phyloP scores from a whole-genome alignment of 306 rosid species.

The Sicyos edulis region DNA sequence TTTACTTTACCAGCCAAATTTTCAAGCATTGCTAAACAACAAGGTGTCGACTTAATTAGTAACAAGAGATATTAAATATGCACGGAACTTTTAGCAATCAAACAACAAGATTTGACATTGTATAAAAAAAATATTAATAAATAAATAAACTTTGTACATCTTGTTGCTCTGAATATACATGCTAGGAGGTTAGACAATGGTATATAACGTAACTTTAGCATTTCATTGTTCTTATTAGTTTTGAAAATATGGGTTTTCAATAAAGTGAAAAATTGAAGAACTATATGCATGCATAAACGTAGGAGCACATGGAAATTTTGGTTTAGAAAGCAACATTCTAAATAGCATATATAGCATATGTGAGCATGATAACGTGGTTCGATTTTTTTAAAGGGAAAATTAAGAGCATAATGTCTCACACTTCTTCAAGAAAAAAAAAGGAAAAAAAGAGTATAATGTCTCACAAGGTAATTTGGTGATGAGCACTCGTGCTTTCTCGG shows the following conservation, averaged over 20 bases:
- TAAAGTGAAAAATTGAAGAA: not conserved
- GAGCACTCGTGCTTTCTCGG: conserved; percentile 77
- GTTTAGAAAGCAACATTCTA: not conserved
- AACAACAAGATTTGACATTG: not conserved
- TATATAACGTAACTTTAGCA: not conserved
- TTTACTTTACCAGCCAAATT: conserved; percentile 65
- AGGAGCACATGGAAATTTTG: not conserved
- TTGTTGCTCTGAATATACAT: not conserved
- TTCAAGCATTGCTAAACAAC: conserved; percentile 53
- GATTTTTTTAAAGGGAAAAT: not conserved
- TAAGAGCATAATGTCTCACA: conserved; percentile 38
- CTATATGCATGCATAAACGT: not conserved
- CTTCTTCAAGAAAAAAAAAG: no score
- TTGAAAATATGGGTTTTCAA: not conserved
- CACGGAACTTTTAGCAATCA: not conserved
- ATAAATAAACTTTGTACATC: not conserved
- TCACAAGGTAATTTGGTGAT: conserved; percentile 72
- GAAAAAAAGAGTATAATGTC: conserved; percentile 9
- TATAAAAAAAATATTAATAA: no score
- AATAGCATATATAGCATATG: not conserved
- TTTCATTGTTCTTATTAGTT: not conserved
- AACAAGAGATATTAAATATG: conserved; percentile 13
- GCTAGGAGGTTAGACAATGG: not conserved
- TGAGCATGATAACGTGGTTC: not conserved
- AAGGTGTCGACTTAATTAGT: conserved; percentile 14